Percentiles rank a stretch among this genome's conserved stretches.
Evolutionary conservation across 768 basidiomycete species (phyloP).

Genomic region (Rhodotorula taiwanensis): DNA sequence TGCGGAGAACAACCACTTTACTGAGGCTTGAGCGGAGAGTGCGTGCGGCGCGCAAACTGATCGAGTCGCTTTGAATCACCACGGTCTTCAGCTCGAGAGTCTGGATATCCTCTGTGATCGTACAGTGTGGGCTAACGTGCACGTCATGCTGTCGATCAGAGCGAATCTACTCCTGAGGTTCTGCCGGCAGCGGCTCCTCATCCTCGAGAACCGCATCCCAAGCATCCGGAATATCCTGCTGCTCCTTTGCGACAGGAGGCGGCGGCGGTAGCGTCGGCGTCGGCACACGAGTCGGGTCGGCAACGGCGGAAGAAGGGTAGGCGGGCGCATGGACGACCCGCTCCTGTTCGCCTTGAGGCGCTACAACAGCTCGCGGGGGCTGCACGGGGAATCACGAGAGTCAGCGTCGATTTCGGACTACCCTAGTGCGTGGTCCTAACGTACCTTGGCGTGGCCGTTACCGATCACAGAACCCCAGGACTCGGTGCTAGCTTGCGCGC

Average conservation of each 20-base stretch:
- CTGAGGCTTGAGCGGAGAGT: too few relatives aligned
- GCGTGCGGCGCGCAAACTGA: too few relatives aligned
- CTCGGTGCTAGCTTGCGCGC: not conserved
- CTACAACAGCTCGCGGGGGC: slow-evolving; percentile 33
- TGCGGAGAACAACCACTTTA: too few relatives aligned
- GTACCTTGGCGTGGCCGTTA: slow-evolving; percentile 18
- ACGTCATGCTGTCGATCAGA: too few relatives aligned
- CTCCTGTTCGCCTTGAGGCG: slow-evolving; percentile 20
- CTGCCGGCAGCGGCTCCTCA: not conserved
- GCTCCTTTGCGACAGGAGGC: not conserved
- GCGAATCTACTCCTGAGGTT: too few relatives aligned
- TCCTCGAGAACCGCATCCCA: slow-evolving; percentile 10
- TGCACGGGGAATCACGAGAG: not conserved
- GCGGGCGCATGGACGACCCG: not conserved
- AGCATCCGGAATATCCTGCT: slow-evolving; percentile 11
- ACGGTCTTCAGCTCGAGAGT: too few relatives aligned
- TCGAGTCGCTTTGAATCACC: too few relatives aligned
- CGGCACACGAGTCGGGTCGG: not conserved
- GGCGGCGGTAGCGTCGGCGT: slow-evolving; percentile 5
- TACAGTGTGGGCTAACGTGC: too few relatives aligned
- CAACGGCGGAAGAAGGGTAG: not conserved
- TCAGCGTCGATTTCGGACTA: not conserved
- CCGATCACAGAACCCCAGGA: slow-evolving; percentile 24
- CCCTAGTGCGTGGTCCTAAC: not conserved
- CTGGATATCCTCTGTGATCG: too few relatives aligned